phyloP scores from a whole-genome alignment of 148 eudicot genomes.

The Oxyria digyna region DNA sequence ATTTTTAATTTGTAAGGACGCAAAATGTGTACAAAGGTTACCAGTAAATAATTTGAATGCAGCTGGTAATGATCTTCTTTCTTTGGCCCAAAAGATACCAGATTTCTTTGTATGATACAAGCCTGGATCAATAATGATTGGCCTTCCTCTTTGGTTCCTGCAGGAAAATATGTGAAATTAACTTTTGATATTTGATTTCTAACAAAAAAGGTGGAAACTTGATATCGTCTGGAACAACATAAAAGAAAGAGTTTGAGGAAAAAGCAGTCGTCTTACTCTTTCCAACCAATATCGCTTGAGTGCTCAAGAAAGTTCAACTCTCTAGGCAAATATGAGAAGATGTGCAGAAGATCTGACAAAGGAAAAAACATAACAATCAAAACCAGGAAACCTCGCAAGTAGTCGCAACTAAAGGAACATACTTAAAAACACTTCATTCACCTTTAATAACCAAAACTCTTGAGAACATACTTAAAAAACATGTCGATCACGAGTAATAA shows the following conservation, averaged over 20 bases:
- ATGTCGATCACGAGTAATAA: too few species aligned
- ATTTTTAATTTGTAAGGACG: neutral
- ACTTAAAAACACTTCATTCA: neutral
- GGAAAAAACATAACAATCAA: neutral
- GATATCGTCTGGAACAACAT: neutral
- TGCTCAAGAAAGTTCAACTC: constrained; percentile 93
- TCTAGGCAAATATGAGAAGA: constrained; percentile 88
- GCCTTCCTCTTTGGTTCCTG: constrained; percentile 83
- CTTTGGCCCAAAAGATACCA: constrained; percentile 81
- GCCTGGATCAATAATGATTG: constrained; percentile 87
- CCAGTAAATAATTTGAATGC: constrained; percentile 83
- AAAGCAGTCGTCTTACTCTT: constrained; percentile 54
- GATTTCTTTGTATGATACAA: constrained; percentile 80
- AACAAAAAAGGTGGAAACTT: constrained; percentile 3
- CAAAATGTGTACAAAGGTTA: constrained; percentile 8
- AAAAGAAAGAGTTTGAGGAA: neutral
- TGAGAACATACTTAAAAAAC: neutral
- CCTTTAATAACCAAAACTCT: neutral
- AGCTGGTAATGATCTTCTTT: constrained; percentile 75
- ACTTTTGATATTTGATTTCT: neutral
- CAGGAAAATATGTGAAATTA: constrained; percentile 2
- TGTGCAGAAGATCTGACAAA: constrained; percentile 77
- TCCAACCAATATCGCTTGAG: constrained; percentile 71
- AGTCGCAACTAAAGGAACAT: neutral
- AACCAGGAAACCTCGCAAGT: neutral